Conservation (phyloP, 1,284 basidiomycete species). For the Apiotrichum laibachii region DNA sequence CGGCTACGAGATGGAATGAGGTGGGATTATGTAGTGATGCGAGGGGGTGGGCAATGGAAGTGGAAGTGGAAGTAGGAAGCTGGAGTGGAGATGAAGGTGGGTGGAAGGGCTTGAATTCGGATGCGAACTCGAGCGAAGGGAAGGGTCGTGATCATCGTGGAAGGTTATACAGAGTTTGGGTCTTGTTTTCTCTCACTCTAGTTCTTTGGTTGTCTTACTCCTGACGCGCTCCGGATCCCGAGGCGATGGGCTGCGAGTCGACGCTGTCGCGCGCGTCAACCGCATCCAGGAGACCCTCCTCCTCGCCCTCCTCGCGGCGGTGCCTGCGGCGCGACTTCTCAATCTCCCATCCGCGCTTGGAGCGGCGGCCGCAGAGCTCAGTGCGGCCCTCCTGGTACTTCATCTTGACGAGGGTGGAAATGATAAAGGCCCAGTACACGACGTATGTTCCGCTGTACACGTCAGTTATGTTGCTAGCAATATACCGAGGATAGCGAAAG, state of each 20-base stretch:
- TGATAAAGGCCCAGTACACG: constrained; percentile 70
- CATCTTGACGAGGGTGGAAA: constrained; percentile 60
- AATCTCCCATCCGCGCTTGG: constrained; percentile 26
- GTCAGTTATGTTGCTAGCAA: constrained; percentile 4
- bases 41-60: too few relatives aligned
- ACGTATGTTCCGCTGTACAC: constrained; percentile 56
- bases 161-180: too few relatives aligned
- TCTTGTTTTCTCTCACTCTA: too few relatives aligned
- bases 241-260: not conserved
- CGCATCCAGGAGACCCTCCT: constrained; percentile 19
- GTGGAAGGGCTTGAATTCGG: too few relatives aligned
- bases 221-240: not conserved
- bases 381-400: constrained; percentile 58
- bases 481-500: not conserved
- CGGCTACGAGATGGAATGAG: too few relatives aligned
- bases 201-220: too few relatives aligned
- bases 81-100: too few relatives aligned
- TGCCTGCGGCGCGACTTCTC: constrained; percentile 19
- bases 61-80: too few relatives aligned
- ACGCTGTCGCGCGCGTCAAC: not conserved
- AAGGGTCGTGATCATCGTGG: too few relatives aligned
- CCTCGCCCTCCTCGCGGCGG: constrained; percentile 25
- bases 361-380: constrained; percentile 33
- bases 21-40: too few relatives aligned
- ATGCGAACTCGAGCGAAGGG: too few relatives aligned